phyloP scores from a whole-genome alignment of 371 early-diverging fungal genomes.

The Apophysomyces sp. region DNA sequence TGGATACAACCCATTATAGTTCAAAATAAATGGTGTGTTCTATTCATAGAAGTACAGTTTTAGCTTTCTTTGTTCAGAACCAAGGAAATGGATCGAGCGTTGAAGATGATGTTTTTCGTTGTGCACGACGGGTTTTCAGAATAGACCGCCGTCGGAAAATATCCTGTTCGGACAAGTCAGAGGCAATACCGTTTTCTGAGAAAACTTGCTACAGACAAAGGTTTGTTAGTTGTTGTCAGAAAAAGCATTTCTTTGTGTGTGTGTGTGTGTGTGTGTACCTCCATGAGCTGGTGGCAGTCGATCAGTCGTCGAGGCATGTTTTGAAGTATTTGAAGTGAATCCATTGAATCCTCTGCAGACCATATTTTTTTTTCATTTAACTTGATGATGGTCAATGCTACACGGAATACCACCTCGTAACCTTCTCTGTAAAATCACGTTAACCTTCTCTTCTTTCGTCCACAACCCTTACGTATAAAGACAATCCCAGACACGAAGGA shows the following conservation, averaged over 20 bases:
- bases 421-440: constrained; percentile 55
- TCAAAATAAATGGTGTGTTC: too few species aligned
- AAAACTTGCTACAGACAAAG: constrained; percentile 5
- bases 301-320: constrained; percentile 66
- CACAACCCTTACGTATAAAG: constrained; percentile 60
- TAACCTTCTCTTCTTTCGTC: background rate
- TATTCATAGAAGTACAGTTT: background rate
- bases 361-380: constrained; percentile 67
- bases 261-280: too few species aligned
- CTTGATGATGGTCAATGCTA: constrained; percentile 72
- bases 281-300: constrained; percentile 69
- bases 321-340: constrained; percentile 58
- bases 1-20: background rate
- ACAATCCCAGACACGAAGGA: constrained; percentile 79
- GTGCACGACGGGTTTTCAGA: constrained; percentile 2
- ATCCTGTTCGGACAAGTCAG: constrained; percentile 7
- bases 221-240: background rate
- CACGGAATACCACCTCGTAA: constrained; percentile 70
- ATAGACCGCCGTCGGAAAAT: constrained; percentile 6
- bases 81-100: background rate
- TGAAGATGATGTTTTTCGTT: background rate
- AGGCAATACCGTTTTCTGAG: background rate
- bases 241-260: background rate
- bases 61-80: background rate
- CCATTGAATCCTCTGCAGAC: constrained; percentile 56